phyloP scores from a whole-genome alignment of 163 green algal species.

The Scenedesmus sp. region DNA sequence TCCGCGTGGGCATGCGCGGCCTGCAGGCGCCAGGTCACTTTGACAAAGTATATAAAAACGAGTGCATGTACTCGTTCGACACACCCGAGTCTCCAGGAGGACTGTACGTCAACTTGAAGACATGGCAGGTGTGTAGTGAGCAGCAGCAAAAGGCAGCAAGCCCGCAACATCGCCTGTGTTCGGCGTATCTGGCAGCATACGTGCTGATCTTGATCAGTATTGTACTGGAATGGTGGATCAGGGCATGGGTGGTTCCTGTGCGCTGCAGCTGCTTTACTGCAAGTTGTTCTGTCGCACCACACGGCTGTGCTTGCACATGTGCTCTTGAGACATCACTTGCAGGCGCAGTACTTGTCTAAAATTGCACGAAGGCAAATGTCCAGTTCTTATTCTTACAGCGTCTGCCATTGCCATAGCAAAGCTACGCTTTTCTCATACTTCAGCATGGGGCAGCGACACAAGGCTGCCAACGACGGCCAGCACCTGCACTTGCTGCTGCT shows the following conservation, averaged over 20 bases:
- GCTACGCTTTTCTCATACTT: no score
- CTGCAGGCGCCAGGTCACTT: constrained; percentile 64
- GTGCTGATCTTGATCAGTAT: neutral
- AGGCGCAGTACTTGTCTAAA: no score
- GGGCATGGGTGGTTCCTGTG: neutral
- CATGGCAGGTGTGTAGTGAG: constrained; percentile 74
- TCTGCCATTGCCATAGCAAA: no score
- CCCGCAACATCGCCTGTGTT: neutral
- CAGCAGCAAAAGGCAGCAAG: neutral
- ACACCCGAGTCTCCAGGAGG: constrained; percentile 81
- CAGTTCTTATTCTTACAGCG: no score
- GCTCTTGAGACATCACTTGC: neutral
- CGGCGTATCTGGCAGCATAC: neutral
- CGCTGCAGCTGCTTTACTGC: neutral
- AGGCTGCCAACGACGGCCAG: no score
- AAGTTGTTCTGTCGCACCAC: neutral
- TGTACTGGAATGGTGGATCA: neutral
- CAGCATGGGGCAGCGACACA: no score
- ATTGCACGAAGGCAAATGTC: no score
- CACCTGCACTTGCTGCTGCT: neutral
- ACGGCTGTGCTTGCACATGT: neutral
- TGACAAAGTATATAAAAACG: constrained; percentile 89
- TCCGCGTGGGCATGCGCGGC: constrained; percentile 71
- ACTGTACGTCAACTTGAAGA: constrained; percentile 93
- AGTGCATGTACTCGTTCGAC: constrained; percentile 93